A percentile compares a stretch with the other conserved stretches of the same genome.
Conservation (phyloP, 768 basidiomycete species). For the Panus rudis region DNA sequence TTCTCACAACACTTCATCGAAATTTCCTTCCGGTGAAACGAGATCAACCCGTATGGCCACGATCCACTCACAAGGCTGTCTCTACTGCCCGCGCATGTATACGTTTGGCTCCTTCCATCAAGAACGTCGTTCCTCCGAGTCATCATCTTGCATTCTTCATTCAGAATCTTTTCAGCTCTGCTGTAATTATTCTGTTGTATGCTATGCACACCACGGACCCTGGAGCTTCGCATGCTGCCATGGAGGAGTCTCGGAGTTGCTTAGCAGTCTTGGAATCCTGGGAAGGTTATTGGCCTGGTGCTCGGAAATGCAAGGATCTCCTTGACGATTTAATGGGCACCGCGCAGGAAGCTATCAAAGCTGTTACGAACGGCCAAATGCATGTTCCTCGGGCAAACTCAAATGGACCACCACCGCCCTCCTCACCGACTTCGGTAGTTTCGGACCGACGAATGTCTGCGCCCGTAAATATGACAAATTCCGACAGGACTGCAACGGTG, state of each 20-base stretch:
- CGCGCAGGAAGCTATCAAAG: slow-evolving; percentile 58
- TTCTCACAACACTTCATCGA: slow-evolving; percentile 81
- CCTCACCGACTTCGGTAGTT: slow-evolving; percentile 10
- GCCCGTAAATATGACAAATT: slow-evolving; percentile 15
- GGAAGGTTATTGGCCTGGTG: slow-evolving; percentile 86
- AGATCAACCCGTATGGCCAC: slow-evolving; percentile 60
- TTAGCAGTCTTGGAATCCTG: slow-evolving; percentile 66
- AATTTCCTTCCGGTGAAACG: slow-evolving; percentile 78
- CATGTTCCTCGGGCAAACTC: slow-evolving; percentile 5
- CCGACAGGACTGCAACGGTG: slow-evolving; percentile 18
- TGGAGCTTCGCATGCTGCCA: slow-evolving; percentile 57
- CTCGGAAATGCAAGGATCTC: slow-evolving; percentile 79
- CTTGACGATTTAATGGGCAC: slow-evolving; percentile 64
- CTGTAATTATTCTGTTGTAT: slow-evolving; percentile 77
- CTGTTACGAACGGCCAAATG: slow-evolving; percentile 15
- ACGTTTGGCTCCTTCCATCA: slow-evolving; percentile 77
- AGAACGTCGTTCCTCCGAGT: slow-evolving; percentile 75
- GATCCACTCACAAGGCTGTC: slow-evolving; percentile 75
- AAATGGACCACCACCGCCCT: slow-evolving; percentile 11
- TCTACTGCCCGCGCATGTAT: slow-evolving; percentile 83
- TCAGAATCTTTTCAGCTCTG: slow-evolving; percentile 84
- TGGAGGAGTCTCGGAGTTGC: slow-evolving; percentile 77
- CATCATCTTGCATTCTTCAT: slow-evolving; percentile 88
- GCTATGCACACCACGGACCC: slow-evolving; percentile 77
- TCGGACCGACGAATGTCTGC: slow-evolving; percentile 14